These are phyloP conservation scores for Trichoderma parareesei DNA, from an alignment of 495 filamentous ascomycete genomes.

Conservation along the genomic window DNA sequence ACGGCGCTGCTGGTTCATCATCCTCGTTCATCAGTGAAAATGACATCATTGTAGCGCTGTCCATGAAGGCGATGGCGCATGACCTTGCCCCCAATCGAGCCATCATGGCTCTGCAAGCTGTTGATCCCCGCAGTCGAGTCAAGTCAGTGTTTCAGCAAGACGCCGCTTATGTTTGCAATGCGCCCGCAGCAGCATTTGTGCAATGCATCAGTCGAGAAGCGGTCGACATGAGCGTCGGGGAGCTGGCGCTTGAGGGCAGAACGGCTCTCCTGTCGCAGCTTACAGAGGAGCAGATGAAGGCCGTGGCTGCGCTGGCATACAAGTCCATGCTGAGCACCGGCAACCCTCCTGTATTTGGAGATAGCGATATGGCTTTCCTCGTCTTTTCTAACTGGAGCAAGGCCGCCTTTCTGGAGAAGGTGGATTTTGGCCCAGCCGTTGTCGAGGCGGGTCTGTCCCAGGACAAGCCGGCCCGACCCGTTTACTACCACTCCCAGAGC, in stretches of 20 bases:
- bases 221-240: constrained; percentile 11
- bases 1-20: constrained; percentile 4
- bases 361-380: constrained; percentile 26
- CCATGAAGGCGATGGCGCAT: constrained; percentile 19
- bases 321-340: constrained; percentile 13
- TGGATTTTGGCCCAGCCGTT: constrained; percentile 38
- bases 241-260: constrained; percentile 28
- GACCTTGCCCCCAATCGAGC: constrained; percentile 14
- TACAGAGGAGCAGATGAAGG: constrained; percentile 35
- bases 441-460: constrained; percentile 14
- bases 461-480: constrained; percentile 18
- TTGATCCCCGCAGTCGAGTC: constrained; percentile 22
- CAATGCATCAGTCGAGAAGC: constrained; percentile 5
- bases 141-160: constrained; percentile 11
- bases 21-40: constrained; percentile 32
- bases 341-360: constrained; percentile 26
- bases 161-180: constrained; percentile 20
- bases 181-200: background rate
- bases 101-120: constrained; percentile 25
- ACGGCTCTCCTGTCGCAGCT: constrained; percentile 33
- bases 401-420: constrained; percentile 33
- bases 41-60: constrained; percentile 32
- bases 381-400: constrained; percentile 41
- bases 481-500: constrained; percentile 16
- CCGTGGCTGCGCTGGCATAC: constrained; percentile 20